Conservation (phyloP, 371 early-diverging fungal genomes). For the Basidiobolus heterosporus region DNA sequence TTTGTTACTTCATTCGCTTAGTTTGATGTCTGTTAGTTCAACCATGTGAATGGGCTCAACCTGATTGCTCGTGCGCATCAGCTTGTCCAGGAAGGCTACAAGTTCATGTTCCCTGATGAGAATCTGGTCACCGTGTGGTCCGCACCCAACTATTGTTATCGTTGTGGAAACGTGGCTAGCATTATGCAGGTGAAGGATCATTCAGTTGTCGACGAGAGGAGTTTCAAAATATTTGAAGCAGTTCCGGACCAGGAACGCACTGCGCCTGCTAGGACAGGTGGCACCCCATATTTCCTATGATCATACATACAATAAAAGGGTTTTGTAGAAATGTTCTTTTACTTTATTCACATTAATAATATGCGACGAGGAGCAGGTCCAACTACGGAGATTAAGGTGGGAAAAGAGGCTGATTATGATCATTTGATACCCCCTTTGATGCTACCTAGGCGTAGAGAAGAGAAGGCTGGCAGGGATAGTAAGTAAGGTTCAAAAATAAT, state of each 20-base stretch:
- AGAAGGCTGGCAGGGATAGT: too few relatives aligned
- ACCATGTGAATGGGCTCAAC: conserved; percentile 86
- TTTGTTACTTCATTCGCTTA: background rate
- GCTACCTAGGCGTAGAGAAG: too few relatives aligned
- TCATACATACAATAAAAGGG: background rate
- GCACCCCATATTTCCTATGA: conserved; percentile 24
- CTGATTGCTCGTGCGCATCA: conserved; percentile 95
- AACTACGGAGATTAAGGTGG: too few relatives aligned
- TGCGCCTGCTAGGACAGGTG: conserved; percentile 16
- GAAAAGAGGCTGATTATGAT: too few relatives aligned
- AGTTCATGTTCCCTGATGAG: conserved; percentile 91
- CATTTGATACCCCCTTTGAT: too few relatives aligned
- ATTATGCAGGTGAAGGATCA: conserved; percentile 92
- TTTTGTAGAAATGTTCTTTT: too few relatives aligned
- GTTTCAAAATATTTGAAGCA: conserved; percentile 88
- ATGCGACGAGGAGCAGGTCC: too few relatives aligned
- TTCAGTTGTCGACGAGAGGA: conserved; percentile 59
- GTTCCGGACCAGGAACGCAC: conserved; percentile 76
- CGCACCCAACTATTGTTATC: conserved; percentile 99
- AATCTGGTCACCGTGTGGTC: conserved; percentile 98
- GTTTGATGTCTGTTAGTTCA: conserved; percentile 42
- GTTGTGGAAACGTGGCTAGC: conserved; percentile 98
- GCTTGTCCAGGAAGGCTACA: conserved; percentile 94
- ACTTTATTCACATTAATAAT: too few relatives aligned
- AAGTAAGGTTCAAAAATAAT: too few relatives aligned